Conservation (phyloP, 2,329 filamentous ascomycete species). For the Pyrenochaeta sp. region DNA sequence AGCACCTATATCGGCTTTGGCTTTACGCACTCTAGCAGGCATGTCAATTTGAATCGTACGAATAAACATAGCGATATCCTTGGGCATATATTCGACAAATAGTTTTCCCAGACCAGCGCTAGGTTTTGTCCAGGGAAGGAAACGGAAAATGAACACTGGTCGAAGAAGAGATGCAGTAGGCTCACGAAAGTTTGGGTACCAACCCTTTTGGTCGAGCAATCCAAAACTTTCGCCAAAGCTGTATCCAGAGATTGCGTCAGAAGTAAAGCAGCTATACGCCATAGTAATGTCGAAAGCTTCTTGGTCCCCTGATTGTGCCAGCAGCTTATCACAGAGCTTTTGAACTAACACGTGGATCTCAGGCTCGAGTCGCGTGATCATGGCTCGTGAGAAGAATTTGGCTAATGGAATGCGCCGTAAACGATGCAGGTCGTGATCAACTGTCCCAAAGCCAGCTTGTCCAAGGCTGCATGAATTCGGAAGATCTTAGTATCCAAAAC, state of each 20-base stretch:
- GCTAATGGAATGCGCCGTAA: constrained; percentile 40
- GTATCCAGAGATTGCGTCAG: constrained; percentile 33
- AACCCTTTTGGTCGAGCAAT: constrained; percentile 32
- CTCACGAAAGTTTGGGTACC: constrained; percentile 37
- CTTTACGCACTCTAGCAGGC: constrained; percentile 27
- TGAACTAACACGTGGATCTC: constrained; percentile 27
- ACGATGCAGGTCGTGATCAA: constrained; percentile 43
- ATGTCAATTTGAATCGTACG: constrained; percentile 39
- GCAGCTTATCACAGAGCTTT: constrained; percentile 36
- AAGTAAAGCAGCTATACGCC: constrained; percentile 38
- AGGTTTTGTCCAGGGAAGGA: constrained; percentile 33
- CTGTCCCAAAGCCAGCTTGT: constrained; percentile 31
- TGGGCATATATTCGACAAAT: constrained; percentile 29
- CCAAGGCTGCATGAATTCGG: constrained; percentile 18
- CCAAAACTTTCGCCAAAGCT: constrained; percentile 35
- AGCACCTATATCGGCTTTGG: constrained; percentile 30
- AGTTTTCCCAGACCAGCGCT: constrained; percentile 24
- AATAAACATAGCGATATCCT: constrained; percentile 27
- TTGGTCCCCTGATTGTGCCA: constrained; percentile 23
- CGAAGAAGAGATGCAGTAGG: constrained; percentile 23
- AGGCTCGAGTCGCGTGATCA: constrained; percentile 34
- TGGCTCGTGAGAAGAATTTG: constrained; percentile 48
- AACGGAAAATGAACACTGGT: constrained; percentile 36
- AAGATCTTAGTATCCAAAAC: neutral
- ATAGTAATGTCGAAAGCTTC: constrained; percentile 33